Percentiles rank a stretch among this genome's conserved stretches.
Conservation (phyloP, 2,329 filamentous ascomycete species). For the Aspergillus fischeri region DNA sequence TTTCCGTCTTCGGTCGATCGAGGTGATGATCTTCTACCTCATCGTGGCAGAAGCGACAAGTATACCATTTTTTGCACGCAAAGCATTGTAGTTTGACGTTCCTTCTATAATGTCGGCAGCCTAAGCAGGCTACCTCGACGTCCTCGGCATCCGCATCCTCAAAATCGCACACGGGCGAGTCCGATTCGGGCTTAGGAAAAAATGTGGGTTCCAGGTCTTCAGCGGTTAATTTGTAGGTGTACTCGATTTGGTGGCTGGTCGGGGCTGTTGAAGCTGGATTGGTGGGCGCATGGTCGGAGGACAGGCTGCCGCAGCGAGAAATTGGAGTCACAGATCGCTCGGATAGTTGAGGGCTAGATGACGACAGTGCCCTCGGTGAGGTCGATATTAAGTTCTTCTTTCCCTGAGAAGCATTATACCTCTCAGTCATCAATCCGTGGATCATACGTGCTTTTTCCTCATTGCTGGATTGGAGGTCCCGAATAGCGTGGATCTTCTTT, state of each 20-base stretch:
- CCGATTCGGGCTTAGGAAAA: constrained; percentile 45
- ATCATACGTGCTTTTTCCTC: constrained; percentile 68
- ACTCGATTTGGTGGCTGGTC: constrained; percentile 21
- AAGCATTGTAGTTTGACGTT: constrained; percentile 96
- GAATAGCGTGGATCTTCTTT: constrained; percentile 64
- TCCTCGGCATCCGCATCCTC: constrained; percentile 46
- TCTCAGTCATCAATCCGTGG: constrained; percentile 66
- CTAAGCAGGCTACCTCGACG: constrained; percentile 56
- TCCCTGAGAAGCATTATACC: constrained; percentile 52
- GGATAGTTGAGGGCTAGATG: constrained; percentile 19
- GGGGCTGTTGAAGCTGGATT: constrained; percentile 25
- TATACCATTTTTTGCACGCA: constrained; percentile 86
- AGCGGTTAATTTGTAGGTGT: constrained; percentile 38
- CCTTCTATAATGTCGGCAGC: constrained; percentile 88
- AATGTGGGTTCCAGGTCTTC: constrained; percentile 67
- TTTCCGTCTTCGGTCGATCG: constrained; percentile 75
- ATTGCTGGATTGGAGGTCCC: constrained; percentile 55
- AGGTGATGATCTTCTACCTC: constrained; percentile 72
- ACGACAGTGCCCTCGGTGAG: constrained; percentile 18
- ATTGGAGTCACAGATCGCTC: constrained; percentile 28
- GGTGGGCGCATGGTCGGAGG: constrained; percentile 24
- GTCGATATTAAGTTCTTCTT: constrained; percentile 17
- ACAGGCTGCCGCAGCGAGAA: constrained; percentile 27
- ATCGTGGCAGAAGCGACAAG: constrained; percentile 93
- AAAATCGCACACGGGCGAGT: constrained; percentile 21